Base-by-base conservation (phyloP, 768 basidiomycete species). In the Cystobasidium onofrii region DNA sequence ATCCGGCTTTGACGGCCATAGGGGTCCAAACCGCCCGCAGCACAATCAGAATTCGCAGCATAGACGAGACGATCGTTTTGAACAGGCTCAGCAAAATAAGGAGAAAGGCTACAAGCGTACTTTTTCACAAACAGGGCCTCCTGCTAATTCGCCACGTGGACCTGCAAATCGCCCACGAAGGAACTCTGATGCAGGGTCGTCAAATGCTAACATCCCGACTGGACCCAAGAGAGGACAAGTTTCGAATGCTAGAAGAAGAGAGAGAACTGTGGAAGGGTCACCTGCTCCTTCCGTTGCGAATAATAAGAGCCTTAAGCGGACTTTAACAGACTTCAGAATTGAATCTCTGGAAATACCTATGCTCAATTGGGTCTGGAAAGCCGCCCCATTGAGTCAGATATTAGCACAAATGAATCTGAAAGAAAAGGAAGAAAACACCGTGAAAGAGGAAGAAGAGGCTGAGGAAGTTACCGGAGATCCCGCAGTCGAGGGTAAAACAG, bases 241-340 rank as follows among this genome's bases (percentile, higher is more conserved):
- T 27, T 34, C 33, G 13, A 46, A 3, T 39, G 34, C 63, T 13
- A 46, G 27, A 13, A 46, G 23, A 15, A 34, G 63, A 23, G 31
- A 27, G 10, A 23, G 63, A 23, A 39, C 25, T 7, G 27, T 39
- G 43, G 63, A 41, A 64, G 63, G 34, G 7, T 41, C 63, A 27
- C 63, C 63, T 34, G 63, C 63, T 36, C 43, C 43, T 25, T 18
- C 63, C n/a, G 25, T 36, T 3, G 33, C 31, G 6, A 27, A 27
- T 15, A 46, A n/a, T 23, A 39, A 41, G 39, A 36, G 36, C 17
- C 39, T 41, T 13, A 64, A 64, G 39, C 63, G 63, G 78, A 96
- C 94, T 34, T 87, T 99, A 77, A 97, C 93, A 43, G 95, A 98
- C 83, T 99, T 99, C 86, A 91, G 95, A 83, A 92, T 99, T 80